phyloP scores from a whole-genome alignment of 164 flowering plant species.

The Kingdonia uniflora region DNA sequence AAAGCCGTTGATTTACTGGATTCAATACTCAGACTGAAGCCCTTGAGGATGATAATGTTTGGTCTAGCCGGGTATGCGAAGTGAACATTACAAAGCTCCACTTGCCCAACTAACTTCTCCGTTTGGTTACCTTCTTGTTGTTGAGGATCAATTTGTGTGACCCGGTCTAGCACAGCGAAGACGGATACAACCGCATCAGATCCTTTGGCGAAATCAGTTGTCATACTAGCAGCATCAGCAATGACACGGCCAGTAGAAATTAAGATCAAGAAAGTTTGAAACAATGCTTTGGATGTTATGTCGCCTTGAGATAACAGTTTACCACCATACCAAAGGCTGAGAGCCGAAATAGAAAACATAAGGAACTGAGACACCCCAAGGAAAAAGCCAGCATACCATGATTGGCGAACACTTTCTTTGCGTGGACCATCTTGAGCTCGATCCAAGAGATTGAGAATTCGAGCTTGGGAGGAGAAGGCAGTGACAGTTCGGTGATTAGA shows the following conservation, averaged over 20 bases:
- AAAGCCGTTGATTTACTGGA: background rate
- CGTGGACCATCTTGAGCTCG: background rate
- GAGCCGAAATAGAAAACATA: slow-evolving; percentile 1
- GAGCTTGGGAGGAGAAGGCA: slow-evolving; percentile 4
- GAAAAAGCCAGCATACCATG: slow-evolving; percentile 1
- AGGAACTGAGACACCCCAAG: background rate
- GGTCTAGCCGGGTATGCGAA: slow-evolving; percentile 2
- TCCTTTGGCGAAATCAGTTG: slow-evolving; percentile 2
- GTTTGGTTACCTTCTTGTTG: background rate
- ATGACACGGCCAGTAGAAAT: background rate
- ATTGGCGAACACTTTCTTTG: background rate
- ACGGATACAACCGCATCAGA: background rate
- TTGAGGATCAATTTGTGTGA: background rate
- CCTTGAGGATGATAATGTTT: background rate
- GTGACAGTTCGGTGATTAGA: slow-evolving; percentile 1
- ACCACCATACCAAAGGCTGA: slow-evolving; percentile 1
- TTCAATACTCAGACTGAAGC: background rate
- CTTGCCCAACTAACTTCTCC: background rate
- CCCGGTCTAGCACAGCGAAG: background rate
- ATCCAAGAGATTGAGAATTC: background rate
- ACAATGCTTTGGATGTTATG: background rate
- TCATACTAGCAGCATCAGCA: slow-evolving; percentile 3
- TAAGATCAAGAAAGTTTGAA: background rate
- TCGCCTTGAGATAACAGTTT: slow-evolving; percentile 1
- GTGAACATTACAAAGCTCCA: background rate